Percentiles rank a stretch among this genome's conserved stretches.
phyloP scores from a whole-genome alignment of 2,329 filamentous ascomycete genomes.

The Beauveria medogensis region DNA sequence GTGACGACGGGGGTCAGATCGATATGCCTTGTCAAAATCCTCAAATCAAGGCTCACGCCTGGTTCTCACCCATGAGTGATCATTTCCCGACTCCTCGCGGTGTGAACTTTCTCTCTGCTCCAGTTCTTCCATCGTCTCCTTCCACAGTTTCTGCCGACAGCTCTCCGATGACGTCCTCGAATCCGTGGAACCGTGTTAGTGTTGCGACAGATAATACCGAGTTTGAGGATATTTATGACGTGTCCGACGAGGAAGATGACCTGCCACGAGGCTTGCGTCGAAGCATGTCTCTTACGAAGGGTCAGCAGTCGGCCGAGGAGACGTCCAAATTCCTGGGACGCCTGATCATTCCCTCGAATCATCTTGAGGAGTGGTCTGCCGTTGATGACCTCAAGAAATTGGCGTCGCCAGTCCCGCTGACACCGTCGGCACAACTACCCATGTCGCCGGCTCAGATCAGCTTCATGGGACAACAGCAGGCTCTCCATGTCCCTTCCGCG shows the following conservation, averaged over 20 bases:
- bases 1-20: constrained; percentile 25
- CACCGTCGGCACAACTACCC: constrained; percentile 58
- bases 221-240: constrained; percentile 82
- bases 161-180: constrained; percentile 47
- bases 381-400: constrained; percentile 38
- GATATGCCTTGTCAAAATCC: constrained; percentile 18
- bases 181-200: constrained; percentile 57
- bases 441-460: constrained; percentile 70
- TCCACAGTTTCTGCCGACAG: constrained; percentile 45
- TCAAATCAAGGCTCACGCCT: constrained; percentile 46
- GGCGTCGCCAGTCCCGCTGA: constrained; percentile 52
- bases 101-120: constrained; percentile 54
- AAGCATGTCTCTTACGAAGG: constrained; percentile 31
- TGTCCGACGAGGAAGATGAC: constrained; percentile 67
- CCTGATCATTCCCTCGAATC: constrained; percentile 42
- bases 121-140: constrained; percentile 53
- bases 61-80: constrained; percentile 51
- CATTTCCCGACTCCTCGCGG: constrained; percentile 68
- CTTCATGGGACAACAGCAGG: constrained; percentile 56
- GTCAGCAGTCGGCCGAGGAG: constrained; percentile 24
- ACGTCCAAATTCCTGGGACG: constrained; percentile 27
- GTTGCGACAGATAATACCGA: constrained; percentile 58
- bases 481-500: constrained; percentile 62
- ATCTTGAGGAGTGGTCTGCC: constrained; percentile 35
- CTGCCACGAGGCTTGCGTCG: constrained; percentile 17